Percentiles rank a stretch among this genome's conserved stretches.
Evolutionary conservation across 345 rosid species (phyloP).

Genomic region (Turritis glabra): DNA sequence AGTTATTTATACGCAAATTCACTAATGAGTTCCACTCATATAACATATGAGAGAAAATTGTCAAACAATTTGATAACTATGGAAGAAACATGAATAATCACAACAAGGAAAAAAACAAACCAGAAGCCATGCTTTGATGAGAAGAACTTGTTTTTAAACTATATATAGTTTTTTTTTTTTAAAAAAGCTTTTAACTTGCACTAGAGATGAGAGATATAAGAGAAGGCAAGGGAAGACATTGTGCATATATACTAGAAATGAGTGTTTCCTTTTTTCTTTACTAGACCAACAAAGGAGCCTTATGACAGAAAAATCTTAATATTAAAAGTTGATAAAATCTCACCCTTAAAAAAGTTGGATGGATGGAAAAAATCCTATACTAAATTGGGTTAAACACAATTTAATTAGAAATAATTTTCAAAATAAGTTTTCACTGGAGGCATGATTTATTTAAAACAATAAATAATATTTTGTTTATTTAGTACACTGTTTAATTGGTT

Average conservation of each 20-base stretch:
- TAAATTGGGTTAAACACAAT: neutral
- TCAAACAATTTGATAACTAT: neutral
- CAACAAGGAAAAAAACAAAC: neutral
- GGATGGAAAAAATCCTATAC: neutral
- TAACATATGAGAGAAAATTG: neutral
- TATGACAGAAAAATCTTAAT: neutral
- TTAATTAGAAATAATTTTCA: neutral
- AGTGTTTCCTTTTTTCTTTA: neutral
- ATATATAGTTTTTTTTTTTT: too few relatives aligned
- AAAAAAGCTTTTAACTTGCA: neutral
- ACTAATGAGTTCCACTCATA: neutral
- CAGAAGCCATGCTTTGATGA: neutral
- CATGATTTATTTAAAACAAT: too few relatives aligned
- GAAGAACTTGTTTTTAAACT: neutral
- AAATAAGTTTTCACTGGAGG: too few relatives aligned
- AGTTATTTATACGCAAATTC: neutral
- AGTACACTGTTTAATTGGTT: too few relatives aligned
- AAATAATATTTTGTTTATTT: too few relatives aligned
- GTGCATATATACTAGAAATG: neutral
- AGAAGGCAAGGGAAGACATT: neutral
- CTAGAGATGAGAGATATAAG: neutral
- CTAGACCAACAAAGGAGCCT: neutral
- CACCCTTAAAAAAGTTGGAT: neutral
- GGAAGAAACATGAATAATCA: neutral
- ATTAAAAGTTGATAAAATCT: neutral